phyloP scores from a whole-genome alignment of 1,284 basidiomycete species.

The Wolfiporia cocos region DNA sequence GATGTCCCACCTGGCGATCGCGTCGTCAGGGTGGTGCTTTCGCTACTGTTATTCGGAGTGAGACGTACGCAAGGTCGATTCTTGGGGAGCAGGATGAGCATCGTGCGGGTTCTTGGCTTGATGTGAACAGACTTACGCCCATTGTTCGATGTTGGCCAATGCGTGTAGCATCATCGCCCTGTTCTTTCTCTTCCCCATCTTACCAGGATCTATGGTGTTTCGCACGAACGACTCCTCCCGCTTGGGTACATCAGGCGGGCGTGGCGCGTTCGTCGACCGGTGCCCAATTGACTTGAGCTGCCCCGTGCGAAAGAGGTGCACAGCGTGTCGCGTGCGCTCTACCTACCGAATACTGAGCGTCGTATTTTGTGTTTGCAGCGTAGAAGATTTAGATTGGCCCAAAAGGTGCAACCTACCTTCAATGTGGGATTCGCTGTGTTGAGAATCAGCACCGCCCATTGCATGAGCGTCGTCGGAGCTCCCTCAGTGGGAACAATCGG shows the following conservation, averaged over 20 bases:
- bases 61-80: constrained; percentile 68
- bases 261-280: constrained; percentile 39
- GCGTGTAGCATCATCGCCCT: constrained; percentile 76
- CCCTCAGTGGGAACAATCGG: constrained; percentile 41
- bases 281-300: constrained; percentile 63
- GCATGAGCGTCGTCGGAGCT: constrained; percentile 58
- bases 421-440: constrained; percentile 67
- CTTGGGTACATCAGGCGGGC: constrained; percentile 66
- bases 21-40: constrained; percentile 3
- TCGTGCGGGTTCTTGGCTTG: not conserved
- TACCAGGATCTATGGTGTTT: constrained; percentile 58
- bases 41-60: not conserved
- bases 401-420: constrained; percentile 54
- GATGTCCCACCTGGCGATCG: constrained; percentile 64
- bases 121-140: constrained; percentile 60
- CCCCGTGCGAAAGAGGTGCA: constrained; percentile 65
- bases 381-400: no score
- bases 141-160: constrained; percentile 88
- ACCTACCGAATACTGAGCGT: constrained; percentile 38
- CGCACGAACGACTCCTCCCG: constrained; percentile 46
- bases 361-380: no score
- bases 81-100: constrained; percentile 26
- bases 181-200: constrained; percentile 60
- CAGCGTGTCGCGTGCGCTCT: constrained; percentile 64
- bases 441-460: constrained; percentile 73